These are phyloP conservation scores for Sugiyamaella sp. DNA, from an alignment of 1,139 yeast species.

Conservation along the genomic window DNA sequence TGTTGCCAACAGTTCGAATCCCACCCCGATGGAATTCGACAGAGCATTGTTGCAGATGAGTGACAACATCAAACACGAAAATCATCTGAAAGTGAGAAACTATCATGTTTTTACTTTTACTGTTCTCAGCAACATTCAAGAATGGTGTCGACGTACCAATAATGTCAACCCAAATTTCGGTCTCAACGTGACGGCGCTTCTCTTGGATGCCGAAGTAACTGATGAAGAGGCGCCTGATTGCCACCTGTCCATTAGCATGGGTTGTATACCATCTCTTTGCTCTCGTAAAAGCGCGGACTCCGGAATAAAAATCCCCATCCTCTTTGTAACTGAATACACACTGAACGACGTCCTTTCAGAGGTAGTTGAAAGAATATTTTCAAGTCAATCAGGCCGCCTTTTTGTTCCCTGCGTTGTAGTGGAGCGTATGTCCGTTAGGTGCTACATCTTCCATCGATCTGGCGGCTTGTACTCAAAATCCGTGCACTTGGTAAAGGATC, in stretches of 20 bases:
- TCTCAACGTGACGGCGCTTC: slow-evolving; percentile 5
- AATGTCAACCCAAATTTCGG: slow-evolving; percentile 7
- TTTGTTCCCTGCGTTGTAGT: slow-evolving; percentile 11
- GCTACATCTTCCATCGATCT: slow-evolving; percentile 10
- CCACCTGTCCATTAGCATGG: too few relatives aligned
- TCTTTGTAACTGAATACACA: neutral
- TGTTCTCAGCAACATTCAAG: slow-evolving; percentile 4
- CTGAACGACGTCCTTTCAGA: neutral
- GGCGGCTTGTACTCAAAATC: slow-evolving; percentile 11
- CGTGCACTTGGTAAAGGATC: slow-evolving; percentile 1
- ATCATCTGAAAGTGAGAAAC: neutral
- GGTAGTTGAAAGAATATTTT: slow-evolving; percentile 4
- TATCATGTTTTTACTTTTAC: slow-evolving; percentile 9
- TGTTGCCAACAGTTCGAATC: neutral
- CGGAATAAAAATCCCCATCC: slow-evolving; percentile 6
- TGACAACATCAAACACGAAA: neutral
- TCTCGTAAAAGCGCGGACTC: neutral
- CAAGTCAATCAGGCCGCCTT: slow-evolving; percentile 5
- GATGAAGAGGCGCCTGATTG: too few relatives aligned
- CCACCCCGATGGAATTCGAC: neutral
- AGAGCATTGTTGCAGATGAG: neutral
- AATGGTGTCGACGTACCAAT: slow-evolving; percentile 9
- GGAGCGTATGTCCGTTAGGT: neutral
- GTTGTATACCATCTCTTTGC: too few relatives aligned
- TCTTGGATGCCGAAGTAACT: neutral